phyloP scores from a whole-genome alignment of 2,329 filamentous ascomycete genomes.

The Clathrospora elynae region DNA sequence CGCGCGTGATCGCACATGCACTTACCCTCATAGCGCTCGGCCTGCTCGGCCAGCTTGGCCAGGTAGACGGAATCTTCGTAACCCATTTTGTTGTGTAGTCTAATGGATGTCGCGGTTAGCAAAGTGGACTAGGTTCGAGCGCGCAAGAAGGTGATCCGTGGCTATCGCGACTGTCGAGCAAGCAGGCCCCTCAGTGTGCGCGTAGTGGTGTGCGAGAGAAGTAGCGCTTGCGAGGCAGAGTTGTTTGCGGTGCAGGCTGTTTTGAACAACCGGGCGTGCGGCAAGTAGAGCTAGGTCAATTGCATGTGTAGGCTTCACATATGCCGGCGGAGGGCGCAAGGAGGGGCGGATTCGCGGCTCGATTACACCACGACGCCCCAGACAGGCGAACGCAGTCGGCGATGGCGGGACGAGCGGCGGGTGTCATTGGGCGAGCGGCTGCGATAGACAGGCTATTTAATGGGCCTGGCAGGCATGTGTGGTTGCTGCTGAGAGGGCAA shows the following conservation, averaged over 20 bases:
- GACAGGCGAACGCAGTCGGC: constrained; percentile 16
- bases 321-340: constrained; percentile 31
- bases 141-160: constrained; percentile 19
- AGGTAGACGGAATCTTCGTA: constrained; percentile 99
- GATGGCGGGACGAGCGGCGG: constrained; percentile 13
- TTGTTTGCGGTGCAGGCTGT: constrained; percentile 1
- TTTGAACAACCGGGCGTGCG: constrained; percentile 2
- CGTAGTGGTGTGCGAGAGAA: constrained; percentile 13
- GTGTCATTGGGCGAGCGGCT: constrained; percentile 12
- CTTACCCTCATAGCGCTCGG: constrained; percentile 98
- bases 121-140: constrained; percentile 13
- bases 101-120: constrained; percentile 33
- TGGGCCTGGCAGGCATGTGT: constrained; percentile 27
- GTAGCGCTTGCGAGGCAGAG: constrained; percentile 3
- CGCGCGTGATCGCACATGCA: constrained; percentile 8
- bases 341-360: constrained; percentile 37
- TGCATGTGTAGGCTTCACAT: constrained; percentile 28
- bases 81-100: constrained; percentile 74
- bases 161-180: constrained; percentile 20
- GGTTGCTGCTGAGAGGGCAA: constrained; percentile 34
- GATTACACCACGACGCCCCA: constrained; percentile 21
- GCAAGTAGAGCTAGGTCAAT: constrained; percentile 18
- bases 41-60: constrained; percentile 99
- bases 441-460: constrained; percentile 22
- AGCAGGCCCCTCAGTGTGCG: constrained; percentile 28